Evolutionary conservation across 371 early-diverging fungal species (phyloP), one percentile per base, ranked within the genome.

Genomic region (Massospora cicadina): DNA sequence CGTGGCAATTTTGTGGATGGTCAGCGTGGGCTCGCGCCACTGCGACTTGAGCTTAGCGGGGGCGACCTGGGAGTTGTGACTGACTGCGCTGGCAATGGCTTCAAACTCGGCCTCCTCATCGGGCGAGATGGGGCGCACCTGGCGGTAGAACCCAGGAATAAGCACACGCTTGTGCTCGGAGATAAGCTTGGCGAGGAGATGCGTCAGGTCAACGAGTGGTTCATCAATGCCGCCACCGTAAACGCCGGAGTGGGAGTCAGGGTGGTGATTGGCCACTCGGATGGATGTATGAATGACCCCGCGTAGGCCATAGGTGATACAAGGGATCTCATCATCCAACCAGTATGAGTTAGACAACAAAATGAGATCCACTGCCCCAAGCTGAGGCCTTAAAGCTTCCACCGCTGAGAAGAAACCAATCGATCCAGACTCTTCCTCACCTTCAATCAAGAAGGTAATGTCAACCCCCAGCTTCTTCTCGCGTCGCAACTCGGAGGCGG

Each of bases 291-390:
- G 83, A 54, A 90, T 84, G 0, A 87, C 83, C 24, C 90, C 90
- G 61, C 98, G 91, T 59, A 97, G 85, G 65, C 98, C 98, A 72
- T 95, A 94, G 33, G 96, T 97, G 70, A 97, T 76, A 78, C 96
- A 95, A 55, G 98, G 98, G 78, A 90, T 94, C 68, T 76, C 85
- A 57, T 87, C 92, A 65, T 93, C 93, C 33, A 95, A 80, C 95
- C 96, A 95, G 79, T 93, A 86, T 17, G 76, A 76, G 64, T 76
- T 76, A 67, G 81, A 80, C 54, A 90, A 66, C 62, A 90, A 68
- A 33, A 90, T 81, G 53, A 90, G 74, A 43, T 87, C 86, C 1
- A 83, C 81, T 30, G 76, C 78, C 24, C 81, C 76, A 64, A 87
- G 81, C 30, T 84, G 60, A 21, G 74, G 72, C 68, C 79, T 79